Evolutionary conservation across 768 basidiomycete species (phyloP).

Genomic region (Imleria badia): DNA sequence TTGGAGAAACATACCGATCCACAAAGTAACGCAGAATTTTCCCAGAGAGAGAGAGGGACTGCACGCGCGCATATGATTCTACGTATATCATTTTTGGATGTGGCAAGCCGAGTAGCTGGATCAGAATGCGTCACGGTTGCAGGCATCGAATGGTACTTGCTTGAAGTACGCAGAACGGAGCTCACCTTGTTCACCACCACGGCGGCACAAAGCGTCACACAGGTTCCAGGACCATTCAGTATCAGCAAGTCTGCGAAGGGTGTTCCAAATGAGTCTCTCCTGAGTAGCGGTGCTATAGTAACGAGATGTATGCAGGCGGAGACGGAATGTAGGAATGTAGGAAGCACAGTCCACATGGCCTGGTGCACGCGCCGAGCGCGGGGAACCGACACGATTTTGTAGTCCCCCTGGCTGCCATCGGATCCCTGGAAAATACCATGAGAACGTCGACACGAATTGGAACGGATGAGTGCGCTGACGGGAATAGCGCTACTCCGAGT

Average conservation of each 20-base stretch:
- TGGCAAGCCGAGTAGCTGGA: slow-evolving; percentile 71
- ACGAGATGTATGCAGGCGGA: slow-evolving; percentile 59
- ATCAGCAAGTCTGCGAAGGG: slow-evolving; percentile 74
- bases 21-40: slow-evolving; percentile 79
- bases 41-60: slow-evolving; percentile 78
- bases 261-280: slow-evolving; percentile 8
- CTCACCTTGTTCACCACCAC: slow-evolving; percentile 71
- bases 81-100: slow-evolving; percentile 81
- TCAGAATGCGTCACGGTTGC: slow-evolving; percentile 9
- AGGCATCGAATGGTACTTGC: neutral
- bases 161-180: slow-evolving; percentile 10
- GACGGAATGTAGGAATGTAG: slow-evolving; percentile 64
- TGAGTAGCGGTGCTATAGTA: slow-evolving; percentile 50
- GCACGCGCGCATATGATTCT: slow-evolving; percentile 91
- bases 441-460: slow-evolving; percentile 4
- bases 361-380: slow-evolving; percentile 90
- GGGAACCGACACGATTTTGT: slow-evolving; percentile 67
- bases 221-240: slow-evolving; percentile 95
- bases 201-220: slow-evolving; percentile 72
- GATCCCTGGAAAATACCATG: slow-evolving; percentile 9
- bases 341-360: slow-evolving; percentile 63
- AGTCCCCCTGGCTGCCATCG: slow-evolving; percentile 23
- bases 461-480: slow-evolving; percentile 15
- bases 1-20: slow-evolving; percentile 73
- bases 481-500: neutral